phyloP scores from a whole-genome alignment of 2,329 filamentous ascomycete genomes.

The Stachybotrys echinatus region DNA sequence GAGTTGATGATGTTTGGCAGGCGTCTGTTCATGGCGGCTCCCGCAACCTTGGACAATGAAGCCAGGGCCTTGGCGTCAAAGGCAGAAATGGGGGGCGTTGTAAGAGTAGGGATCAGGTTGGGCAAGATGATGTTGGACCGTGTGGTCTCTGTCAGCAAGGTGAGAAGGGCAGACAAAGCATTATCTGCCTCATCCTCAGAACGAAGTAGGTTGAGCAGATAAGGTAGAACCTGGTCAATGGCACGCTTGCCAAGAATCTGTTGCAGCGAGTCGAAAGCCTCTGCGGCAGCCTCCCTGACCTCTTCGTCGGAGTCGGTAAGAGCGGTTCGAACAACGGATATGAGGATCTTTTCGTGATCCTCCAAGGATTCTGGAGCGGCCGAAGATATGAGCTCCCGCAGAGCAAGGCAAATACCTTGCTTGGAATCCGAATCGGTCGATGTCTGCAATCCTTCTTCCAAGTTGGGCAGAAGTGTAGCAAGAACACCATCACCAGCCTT shows the following conservation, averaged over 20 bases:
- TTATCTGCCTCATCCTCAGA: conserved; percentile 85
- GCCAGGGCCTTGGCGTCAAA: conserved; percentile 95
- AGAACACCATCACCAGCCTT: conserved; percentile 94
- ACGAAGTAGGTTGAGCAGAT: conserved; percentile 83
- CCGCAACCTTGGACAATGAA: conserved; percentile 86
- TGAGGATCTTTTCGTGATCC: conserved; percentile 91
- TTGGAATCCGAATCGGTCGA: conserved; percentile 89
- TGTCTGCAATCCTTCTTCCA: conserved; percentile 84
- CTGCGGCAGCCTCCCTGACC: conserved; percentile 90
- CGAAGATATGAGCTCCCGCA: conserved; percentile 87
- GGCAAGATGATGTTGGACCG: conserved; percentile 95
- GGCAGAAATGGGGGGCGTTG: conserved; percentile 80
- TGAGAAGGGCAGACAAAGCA: conserved; percentile 86
- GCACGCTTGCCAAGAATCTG: conserved; percentile 90
- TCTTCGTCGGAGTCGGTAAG: conserved; percentile 85
- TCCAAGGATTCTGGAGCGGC: conserved; percentile 84
- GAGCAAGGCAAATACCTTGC: conserved; percentile 94
- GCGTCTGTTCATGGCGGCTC: conserved; percentile 83
- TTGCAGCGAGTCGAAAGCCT: conserved; percentile 94
- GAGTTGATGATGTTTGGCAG: conserved; percentile 88
- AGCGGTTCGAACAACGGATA: conserved; percentile 88
- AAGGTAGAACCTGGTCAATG: conserved; percentile 90
- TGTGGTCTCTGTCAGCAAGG: conserved; percentile 86
- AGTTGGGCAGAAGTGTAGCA: conserved; percentile 78
- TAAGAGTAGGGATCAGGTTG: conserved; percentile 89